Conservation (phyloP, 768 basidiomycete species). For the Lanmaoa pseudosensibilis region DNA sequence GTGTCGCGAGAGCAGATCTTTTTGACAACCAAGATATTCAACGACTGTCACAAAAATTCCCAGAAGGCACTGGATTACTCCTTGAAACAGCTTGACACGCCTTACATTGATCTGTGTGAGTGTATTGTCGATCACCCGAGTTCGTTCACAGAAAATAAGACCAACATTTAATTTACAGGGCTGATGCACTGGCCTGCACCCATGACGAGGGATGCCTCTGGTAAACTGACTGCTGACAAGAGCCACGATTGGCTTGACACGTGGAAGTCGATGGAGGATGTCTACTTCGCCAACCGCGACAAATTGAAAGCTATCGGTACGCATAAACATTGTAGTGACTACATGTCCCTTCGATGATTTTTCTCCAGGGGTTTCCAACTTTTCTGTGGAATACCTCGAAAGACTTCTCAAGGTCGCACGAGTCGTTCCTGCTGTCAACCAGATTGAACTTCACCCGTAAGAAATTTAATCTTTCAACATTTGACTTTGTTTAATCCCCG, state of each 20-base stretch:
- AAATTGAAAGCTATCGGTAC: conserved; percentile 74
- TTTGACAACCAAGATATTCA: conserved; percentile 70
- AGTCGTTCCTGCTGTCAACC: conserved; percentile 72
- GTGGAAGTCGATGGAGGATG: conserved; percentile 72
- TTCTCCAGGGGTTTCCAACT: conserved; percentile 59
- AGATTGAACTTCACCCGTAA: conserved; percentile 72
- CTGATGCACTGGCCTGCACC: conserved; percentile 83
- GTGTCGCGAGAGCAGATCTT: conserved; percentile 72
- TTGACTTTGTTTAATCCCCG: not conserved
- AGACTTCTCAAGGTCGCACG: conserved; percentile 52
- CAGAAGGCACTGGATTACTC: conserved; percentile 61
- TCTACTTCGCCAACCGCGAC: conserved; percentile 59
- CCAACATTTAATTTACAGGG: conserved; percentile 70
- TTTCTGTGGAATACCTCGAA: conserved; percentile 60
- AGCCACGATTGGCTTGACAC: conserved; percentile 66
- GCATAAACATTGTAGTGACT: not conserved
- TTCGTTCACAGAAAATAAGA: conserved; percentile 32
- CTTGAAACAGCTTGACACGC: conserved; percentile 62
- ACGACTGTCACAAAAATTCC: conserved; percentile 56
- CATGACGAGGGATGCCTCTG: conserved; percentile 47
- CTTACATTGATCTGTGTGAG: conserved; percentile 78
- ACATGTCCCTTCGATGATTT: not conserved
- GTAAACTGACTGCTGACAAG: conserved; percentile 43
- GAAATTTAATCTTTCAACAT: conserved; percentile 13
- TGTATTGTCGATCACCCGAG: conserved; percentile 4